phyloP scores from a whole-genome alignment of 176 grass and related monocot genomes.

The Oryza rufipogon region DNA sequence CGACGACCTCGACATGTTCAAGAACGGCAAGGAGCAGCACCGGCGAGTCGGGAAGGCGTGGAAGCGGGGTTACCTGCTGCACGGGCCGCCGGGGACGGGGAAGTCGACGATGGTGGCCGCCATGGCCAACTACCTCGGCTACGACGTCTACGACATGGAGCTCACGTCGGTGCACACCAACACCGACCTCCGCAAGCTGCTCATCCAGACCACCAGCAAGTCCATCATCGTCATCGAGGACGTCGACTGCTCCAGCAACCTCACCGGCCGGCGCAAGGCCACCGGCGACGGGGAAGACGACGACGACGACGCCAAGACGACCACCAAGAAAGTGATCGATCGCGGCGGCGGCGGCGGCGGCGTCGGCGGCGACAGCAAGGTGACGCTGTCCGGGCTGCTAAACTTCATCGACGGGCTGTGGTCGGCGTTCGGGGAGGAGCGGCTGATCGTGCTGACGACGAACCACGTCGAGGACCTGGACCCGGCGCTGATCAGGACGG shows the following conservation, averaged over 20 bases:
- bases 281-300: too few species aligned
- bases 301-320: too few species aligned
- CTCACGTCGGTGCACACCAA: slow-evolving; percentile 48
- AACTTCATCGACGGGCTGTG: slow-evolving; percentile 50
- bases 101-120: slow-evolving; percentile 47
- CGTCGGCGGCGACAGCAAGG: slow-evolving; percentile 12
- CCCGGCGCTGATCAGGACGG: slow-evolving; percentile 31
- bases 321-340: not conserved
- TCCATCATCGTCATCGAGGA: slow-evolving; percentile 93
- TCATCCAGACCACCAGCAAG: slow-evolving; percentile 48
- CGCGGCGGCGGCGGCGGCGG: too few species aligned
- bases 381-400: slow-evolving; percentile 38
- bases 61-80: slow-evolving; percentile 52
- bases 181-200: slow-evolving; percentile 54
- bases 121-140: slow-evolving; percentile 50
- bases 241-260: slow-evolving; percentile 74
- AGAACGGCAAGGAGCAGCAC: slow-evolving; percentile 19
- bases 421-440: slow-evolving; percentile 39
- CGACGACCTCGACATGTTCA: slow-evolving; percentile 37
- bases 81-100: slow-evolving; percentile 49
- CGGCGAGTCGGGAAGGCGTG: slow-evolving; percentile 24
- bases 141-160: slow-evolving; percentile 53
- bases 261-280: slow-evolving; percentile 47
- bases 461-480: slow-evolving; percentile 42
- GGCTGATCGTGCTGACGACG: slow-evolving; percentile 37